Evolutionary conservation across 257 asterid species (phyloP), one percentile per base, ranked within the genome.

Genomic region (Ehretia macrophylla): DNA sequence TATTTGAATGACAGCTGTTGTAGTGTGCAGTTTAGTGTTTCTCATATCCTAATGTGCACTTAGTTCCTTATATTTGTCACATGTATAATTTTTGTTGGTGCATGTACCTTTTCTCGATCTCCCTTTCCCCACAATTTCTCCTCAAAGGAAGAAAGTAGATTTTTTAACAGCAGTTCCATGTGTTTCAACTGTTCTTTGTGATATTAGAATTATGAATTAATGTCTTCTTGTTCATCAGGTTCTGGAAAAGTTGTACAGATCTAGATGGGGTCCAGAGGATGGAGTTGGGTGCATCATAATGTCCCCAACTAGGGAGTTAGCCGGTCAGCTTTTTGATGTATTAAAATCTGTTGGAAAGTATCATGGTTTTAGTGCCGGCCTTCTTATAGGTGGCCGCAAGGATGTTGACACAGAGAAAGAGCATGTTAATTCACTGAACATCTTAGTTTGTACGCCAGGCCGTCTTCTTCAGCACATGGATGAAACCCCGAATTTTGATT

Each of bases 391-490:
- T 64, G 99, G 99, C 51, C 90, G 97, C 56, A 83, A 80, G 68
- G 96, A 85, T 76, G 91, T 93, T 55, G 97, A 76, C 60, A 46
- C 70, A 1, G 99, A 93, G 82, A 93, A 89, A 72, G 97, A 89
- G 59, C 85, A 77, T 52, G 95, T 93, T 52, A 89, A 82, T 42
- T 69, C 67, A 61, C 65, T 93, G 83, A 89, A 93, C 71, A 86
- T 93, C 69, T 70, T 93, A 83, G 95, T 93, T 38, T 89, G 99
- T 60, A 93, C 99, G 55, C 97, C 97, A 4, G 97, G 99, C 11
- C 84, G 97, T 62, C 94, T 93, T 69, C 96, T 93, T 60, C 99
- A 93, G 77, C 99, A 93, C 92, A 93, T 93, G 99, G 95, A 93
- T 11, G 97, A 89, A 70, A 93, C 99, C 40, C 94, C 89, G 47